Base-by-base conservation (phyloP, 768 basidiomycete genomes). In the Pleurotus sapidus region DNA sequence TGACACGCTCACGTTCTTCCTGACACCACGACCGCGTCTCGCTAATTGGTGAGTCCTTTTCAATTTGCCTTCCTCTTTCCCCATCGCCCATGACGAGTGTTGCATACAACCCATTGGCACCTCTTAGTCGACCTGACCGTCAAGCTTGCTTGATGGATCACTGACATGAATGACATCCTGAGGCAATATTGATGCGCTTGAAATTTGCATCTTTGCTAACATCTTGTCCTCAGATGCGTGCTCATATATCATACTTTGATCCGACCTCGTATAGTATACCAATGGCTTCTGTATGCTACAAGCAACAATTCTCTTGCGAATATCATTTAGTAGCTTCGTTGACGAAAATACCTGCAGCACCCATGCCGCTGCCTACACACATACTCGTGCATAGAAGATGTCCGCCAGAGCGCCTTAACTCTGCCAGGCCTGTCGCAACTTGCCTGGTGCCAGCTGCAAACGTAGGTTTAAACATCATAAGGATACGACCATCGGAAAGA, bases 81-180 rank as follows among this genome's bases (percentile, higher is more conserved):
- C 55, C 49, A 39, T 62, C 65, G 73, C 74, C 77, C 64, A 80
- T 83, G 90, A 92, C 81, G 90, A 92, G 90, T 81, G 89, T 91
- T 89, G 88, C 82, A 77, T 67, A 70, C 74, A 78, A 77, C 87
- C 60, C 83, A 81, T 83, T 92, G 89, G 90, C 88, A 91, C 89
- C 90, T 92, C 89, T 91, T 91, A 91, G 89, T 90, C 86, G 87
- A 92, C 81, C 68, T 84, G 83, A 70, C 75, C 64, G 77, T 69
- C 70, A 68, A 58, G 56, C 62, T 65, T 60, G 66, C 72, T 67
- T 65, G 71, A 73, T 73, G 80, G 70, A 73, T 84, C 82, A 84
- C 81, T 91, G 89, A 90, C 89, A 91, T 92, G 69, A 84, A 85
- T 84, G 84, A 80, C 80, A 84, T 82, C 79, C 86, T 91, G 90